Evolutionary conservation across 1,139 yeast species (phyloP).

Genomic region (Geotrichum restrictum): DNA sequence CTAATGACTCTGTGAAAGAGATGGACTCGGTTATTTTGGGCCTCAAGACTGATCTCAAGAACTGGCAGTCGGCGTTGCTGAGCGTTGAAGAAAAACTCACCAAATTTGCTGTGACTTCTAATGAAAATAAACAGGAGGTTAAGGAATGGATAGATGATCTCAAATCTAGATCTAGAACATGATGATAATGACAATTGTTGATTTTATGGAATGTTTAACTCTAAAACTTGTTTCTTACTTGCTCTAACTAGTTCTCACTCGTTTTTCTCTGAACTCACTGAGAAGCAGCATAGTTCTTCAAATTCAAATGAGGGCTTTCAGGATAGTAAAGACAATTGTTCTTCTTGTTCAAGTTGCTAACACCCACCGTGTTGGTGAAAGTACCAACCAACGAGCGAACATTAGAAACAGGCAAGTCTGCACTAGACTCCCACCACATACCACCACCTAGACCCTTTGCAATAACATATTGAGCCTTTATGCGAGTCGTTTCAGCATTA

Average conservation of each 20-base stretch:
- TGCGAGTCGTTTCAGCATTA: conserved; percentile 48
- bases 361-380: conserved; percentile 28
- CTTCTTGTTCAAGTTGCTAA: conserved; percentile 20
- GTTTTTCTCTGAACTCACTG: neutral
- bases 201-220: too few relatives aligned
- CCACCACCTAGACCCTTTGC: conserved; percentile 65
- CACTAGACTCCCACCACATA: conserved; percentile 93
- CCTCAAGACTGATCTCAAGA: conserved; percentile 13
- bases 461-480: conserved; percentile 59
- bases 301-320: conserved; percentile 17
- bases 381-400: conserved; percentile 31
- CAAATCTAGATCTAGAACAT: neutral
- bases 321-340: conserved; percentile 23
- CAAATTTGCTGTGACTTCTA: conserved; percentile 5
- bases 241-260: too few relatives aligned
- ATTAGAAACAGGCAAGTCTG: conserved; percentile 46
- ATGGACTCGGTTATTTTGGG: conserved; percentile 15
- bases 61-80: conserved; percentile 16
- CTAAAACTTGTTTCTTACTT: too few relatives aligned
- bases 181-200: too few relatives aligned
- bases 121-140: conserved; percentile 9
- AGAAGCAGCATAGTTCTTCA: conserved; percentile 7
- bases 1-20: conserved; percentile 11
- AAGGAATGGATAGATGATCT: conserved; percentile 15
- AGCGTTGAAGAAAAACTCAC: conserved; percentile 14